A percentile compares a stretch with the other conserved stretches of the same genome.
These are phyloP conservation scores for Dictyostelium firmibasis DNA, from an alignment of 78 protist species.

Conservation along the genomic window DNA sequence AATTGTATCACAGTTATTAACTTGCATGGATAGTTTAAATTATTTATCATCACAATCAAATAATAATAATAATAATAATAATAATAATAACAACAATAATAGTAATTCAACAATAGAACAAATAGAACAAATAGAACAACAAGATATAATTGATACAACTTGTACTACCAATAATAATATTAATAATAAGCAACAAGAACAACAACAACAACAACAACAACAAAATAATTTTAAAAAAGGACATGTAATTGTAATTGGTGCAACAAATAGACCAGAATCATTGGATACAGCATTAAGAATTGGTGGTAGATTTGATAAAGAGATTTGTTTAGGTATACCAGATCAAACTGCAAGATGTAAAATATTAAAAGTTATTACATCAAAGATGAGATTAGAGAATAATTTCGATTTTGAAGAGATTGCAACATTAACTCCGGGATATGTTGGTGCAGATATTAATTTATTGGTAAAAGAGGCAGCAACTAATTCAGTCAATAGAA, in stretches of 20 bases:
- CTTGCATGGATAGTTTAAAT: constrained; percentile 94
- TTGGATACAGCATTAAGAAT: constrained; percentile 96
- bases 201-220: not conserved
- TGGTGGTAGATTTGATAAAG: constrained; percentile 97
- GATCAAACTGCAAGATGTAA: constrained; percentile 79
- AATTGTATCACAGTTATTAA: constrained; percentile 98
- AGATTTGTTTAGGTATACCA: constrained; percentile 94
- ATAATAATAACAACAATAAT: not conserved
- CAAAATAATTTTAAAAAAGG: constrained; percentile 2
- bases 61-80: not conserved
- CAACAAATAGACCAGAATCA: constrained; percentile 96
- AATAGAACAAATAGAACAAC: not conserved
- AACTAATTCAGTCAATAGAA: constrained; percentile 87
- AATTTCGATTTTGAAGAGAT: constrained; percentile 82
- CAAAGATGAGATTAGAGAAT: constrained; percentile 25
- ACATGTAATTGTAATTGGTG: constrained; percentile 93
- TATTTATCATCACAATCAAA: not conserved
- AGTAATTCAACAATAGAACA: not conserved
- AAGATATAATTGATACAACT: not conserved
- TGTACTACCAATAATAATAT: too few species aligned
- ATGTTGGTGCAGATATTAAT: constrained; percentile 89
- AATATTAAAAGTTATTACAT: constrained; percentile 82
- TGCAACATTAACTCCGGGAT: constrained; percentile 92
- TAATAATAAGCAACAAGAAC: not conserved
- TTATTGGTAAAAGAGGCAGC: constrained; percentile 95